These are phyloP conservation scores for Tulasnella sp. DNA, from an alignment of 768 basidiomycete species.

Conservation along the genomic window DNA sequence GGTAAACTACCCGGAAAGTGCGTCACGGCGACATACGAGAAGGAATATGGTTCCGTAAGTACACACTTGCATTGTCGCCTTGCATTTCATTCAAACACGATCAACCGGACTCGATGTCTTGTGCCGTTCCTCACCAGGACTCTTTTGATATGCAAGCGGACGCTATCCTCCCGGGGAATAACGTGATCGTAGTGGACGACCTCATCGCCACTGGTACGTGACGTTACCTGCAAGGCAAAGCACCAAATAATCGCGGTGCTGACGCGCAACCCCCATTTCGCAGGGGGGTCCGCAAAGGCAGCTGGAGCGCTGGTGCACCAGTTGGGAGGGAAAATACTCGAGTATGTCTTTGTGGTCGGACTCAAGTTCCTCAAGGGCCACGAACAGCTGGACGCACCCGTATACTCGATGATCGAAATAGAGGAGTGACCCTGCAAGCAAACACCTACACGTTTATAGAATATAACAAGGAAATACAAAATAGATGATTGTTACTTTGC, in stretches of 20 bases:
- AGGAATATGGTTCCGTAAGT: constrained; percentile 79
- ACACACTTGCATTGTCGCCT: too few species aligned
- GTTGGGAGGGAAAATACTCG: constrained; percentile 71
- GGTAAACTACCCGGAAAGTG: constrained; percentile 91
- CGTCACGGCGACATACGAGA: constrained; percentile 62
- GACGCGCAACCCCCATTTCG: constrained; percentile 1
- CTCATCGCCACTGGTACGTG: constrained; percentile 81
- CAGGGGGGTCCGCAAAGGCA: constrained; percentile 87
- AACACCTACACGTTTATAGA: too few species aligned
- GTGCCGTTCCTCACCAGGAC: constrained; percentile 41
- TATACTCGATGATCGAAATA: constrained; percentile 76
- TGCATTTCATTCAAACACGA: not conserved
- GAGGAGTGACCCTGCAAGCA: too few species aligned
- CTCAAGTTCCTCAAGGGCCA: constrained; percentile 60
- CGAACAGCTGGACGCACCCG: constrained; percentile 69
- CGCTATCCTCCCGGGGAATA: constrained; percentile 70
- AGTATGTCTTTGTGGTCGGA: constrained; percentile 93
- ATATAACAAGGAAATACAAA: too few species aligned
- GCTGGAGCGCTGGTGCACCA: constrained; percentile 79
- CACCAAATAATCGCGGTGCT: not conserved
- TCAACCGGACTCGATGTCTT: not conserved
- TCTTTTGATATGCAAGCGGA: constrained; percentile 92
- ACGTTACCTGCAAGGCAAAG: not conserved
- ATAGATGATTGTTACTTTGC: too few species aligned
- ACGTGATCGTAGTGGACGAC: constrained; percentile 83